phyloP scores from a whole-genome alignment of 306 rosid species.

The Citrullus amarus region DNA sequence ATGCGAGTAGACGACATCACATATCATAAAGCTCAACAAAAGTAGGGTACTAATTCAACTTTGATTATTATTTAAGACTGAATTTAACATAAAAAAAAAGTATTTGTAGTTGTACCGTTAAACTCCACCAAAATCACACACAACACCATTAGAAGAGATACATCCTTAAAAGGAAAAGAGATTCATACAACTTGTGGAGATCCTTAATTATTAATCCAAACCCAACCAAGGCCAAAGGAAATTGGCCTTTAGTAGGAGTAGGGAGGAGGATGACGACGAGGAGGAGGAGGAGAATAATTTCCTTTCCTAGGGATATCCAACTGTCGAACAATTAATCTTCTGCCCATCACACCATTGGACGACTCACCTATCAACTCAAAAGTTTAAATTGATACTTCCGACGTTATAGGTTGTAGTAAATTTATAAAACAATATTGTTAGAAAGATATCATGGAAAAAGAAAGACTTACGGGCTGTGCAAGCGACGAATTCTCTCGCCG shows the following conservation, averaged over 20 bases:
- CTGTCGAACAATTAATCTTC: not conserved
- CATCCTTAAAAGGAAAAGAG: not conserved
- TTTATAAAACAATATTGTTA: too few species aligned
- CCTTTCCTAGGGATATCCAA: not conserved
- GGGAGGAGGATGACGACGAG: not conserved
- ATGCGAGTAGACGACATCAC: too few species aligned
- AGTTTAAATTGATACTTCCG: too few species aligned
- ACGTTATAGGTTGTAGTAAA: too few species aligned
- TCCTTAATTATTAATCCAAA: not conserved
- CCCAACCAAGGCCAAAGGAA: not conserved
- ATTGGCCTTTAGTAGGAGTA: not conserved
- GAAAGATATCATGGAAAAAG: not conserved
- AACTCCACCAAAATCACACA: not conserved
- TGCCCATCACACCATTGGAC: not conserved
- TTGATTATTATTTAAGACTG: not conserved
- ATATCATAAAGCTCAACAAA: too few species aligned
- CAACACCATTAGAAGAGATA: not conserved
- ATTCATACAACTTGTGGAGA: not conserved
- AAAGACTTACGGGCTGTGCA: not conserved
- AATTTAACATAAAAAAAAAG: too few species aligned
- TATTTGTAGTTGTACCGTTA: too few species aligned
- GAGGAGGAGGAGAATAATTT: not conserved
- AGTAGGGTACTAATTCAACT: too few species aligned
- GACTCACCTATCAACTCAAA: not conserved
- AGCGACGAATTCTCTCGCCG: not conserved